Conservation (phyloP, 108 stramenopile genomes). For the Fragilaria radians region DNA sequence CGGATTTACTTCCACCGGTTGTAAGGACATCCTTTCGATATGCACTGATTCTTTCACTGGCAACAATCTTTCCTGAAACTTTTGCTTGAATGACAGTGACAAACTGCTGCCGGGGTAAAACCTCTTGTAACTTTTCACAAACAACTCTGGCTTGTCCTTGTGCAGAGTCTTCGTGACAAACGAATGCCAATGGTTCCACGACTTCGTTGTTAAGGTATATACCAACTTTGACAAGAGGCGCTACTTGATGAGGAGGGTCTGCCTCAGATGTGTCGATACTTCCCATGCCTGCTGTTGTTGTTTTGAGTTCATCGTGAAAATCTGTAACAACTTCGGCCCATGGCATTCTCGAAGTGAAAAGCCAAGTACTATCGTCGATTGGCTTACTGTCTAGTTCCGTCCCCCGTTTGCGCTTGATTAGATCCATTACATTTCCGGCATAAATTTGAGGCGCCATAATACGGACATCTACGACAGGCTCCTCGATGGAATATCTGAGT, state of each 20-base stretch:
- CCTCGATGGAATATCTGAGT: slow-evolving; percentile 69
- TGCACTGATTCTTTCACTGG: slow-evolving; percentile 80
- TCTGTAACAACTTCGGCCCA: slow-evolving; percentile 88
- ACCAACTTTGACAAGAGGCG: slow-evolving; percentile 90
- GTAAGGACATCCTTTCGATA: slow-evolving; percentile 96
- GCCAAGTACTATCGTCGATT: slow-evolving; percentile 79
- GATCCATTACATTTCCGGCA: slow-evolving; percentile 82
- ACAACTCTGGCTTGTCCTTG: slow-evolving; percentile 70
- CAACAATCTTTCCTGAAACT: slow-evolving; percentile 81
- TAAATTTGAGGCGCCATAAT: slow-evolving; percentile 79
- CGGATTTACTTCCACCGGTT: slow-evolving; percentile 85
- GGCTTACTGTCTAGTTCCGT: slow-evolving; percentile 57
- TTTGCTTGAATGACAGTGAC: slow-evolving; percentile 97
- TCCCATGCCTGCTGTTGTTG: slow-evolving; percentile 69
- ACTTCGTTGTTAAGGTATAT: slow-evolving; percentile 88
- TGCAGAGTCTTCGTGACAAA: slow-evolving; percentile 81
- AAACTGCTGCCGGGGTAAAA: slow-evolving; percentile 96
- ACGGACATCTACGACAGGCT: slow-evolving; percentile 74
- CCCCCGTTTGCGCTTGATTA: slow-evolving; percentile 75
- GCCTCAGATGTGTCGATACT: slow-evolving; percentile 66
- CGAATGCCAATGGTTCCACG: slow-evolving; percentile 90
- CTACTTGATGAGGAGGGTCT: slow-evolving; percentile 56
- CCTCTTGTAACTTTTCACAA: slow-evolving; percentile 85
- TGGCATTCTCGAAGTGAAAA: slow-evolving; percentile 76
- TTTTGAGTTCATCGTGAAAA: slow-evolving; percentile 83